These are phyloP conservation scores for Obelidium mucronatum DNA, from an alignment of 192 early-diverging fungal species.

Conservation along the genomic window DNA sequence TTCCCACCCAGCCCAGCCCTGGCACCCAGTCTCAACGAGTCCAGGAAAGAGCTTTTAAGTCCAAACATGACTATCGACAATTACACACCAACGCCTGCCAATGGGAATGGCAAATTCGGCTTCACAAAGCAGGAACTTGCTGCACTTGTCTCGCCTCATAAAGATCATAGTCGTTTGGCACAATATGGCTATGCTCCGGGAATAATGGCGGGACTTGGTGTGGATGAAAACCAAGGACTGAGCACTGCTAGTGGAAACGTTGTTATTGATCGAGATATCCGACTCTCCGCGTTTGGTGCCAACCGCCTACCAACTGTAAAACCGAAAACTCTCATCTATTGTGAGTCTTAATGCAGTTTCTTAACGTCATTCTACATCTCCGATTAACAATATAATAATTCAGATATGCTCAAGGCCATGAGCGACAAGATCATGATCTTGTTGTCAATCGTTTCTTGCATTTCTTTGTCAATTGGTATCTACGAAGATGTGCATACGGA, in stretches of 20 bases:
- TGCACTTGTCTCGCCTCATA: slow-evolving; percentile 53
- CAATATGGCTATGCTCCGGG: slow-evolving; percentile 12
- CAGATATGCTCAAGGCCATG: slow-evolving; percentile 42
- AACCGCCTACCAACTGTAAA: slow-evolving; percentile 54
- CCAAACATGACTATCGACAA: too few species aligned
- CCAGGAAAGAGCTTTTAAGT: too few species aligned
- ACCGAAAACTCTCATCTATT: slow-evolving; percentile 44
- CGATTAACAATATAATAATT: not conserved
- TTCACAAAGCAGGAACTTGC: slow-evolving; percentile 40
- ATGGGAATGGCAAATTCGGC: too few species aligned
- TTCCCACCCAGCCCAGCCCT: too few species aligned
- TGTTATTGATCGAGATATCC: not conserved
- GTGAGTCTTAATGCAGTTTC: slow-evolving; percentile 27
- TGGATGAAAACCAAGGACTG: slow-evolving; percentile 14
- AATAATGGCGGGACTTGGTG: slow-evolving; percentile 9
- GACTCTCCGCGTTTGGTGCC: slow-evolving; percentile 39
- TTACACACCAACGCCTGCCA: too few species aligned
- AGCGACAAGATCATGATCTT: slow-evolving; percentile 74
- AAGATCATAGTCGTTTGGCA: slow-evolving; percentile 46
- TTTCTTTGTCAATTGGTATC: slow-evolving; percentile 86
- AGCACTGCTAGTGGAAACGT: too few species aligned
- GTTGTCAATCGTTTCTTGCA: slow-evolving; percentile 81
- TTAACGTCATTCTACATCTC: not conserved
- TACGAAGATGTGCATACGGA: slow-evolving; percentile 74
- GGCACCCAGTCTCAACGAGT: too few species aligned